These are phyloP conservation scores for Sistotremastrum suecicum DNA, from an alignment of 768 basidiomycete species.

Conservation along the genomic window DNA sequence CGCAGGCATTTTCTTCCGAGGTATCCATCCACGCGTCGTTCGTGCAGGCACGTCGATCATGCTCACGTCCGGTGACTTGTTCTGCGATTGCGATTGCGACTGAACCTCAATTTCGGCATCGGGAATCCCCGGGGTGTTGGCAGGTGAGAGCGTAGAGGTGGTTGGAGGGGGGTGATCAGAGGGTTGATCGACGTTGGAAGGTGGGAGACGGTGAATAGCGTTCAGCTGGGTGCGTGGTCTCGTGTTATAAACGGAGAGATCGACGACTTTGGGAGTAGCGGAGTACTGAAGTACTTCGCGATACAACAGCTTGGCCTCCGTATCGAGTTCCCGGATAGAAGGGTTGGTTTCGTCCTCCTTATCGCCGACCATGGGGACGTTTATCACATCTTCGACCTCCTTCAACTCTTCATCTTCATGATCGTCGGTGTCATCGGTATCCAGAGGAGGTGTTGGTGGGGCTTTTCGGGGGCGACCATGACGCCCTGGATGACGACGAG, in stretches of 20 bases:
- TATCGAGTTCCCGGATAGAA: slow-evolving; percentile 53
- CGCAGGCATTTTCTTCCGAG: slow-evolving; percentile 66
- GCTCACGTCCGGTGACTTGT: too few relatives aligned
- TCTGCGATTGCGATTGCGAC: too few relatives aligned
- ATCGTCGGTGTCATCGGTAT: slow-evolving; percentile 56
- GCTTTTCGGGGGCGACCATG: slow-evolving; percentile 11
- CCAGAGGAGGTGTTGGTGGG: slow-evolving; percentile 50
- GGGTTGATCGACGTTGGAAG: too few relatives aligned
- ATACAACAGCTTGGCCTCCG: slow-evolving; percentile 76
- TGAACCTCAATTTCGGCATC: too few relatives aligned
- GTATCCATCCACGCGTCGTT: slow-evolving; percentile 52
- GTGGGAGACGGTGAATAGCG: slow-evolving; percentile 9
- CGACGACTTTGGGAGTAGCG: slow-evolving; percentile 72
- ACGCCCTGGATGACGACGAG: slow-evolving; percentile 8
- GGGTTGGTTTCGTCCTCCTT: slow-evolving; percentile 23
- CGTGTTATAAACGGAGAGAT: slow-evolving; percentile 39
- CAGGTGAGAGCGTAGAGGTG: slow-evolving; percentile 27
- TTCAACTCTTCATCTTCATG: slow-evolving; percentile 1
- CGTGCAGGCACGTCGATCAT: too few relatives aligned
- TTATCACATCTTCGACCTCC: neutral
- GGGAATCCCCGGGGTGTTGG: slow-evolving; percentile 20
- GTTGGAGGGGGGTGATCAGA: too few relatives aligned
- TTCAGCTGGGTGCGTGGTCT: slow-evolving; percentile 21
- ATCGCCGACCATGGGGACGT: slow-evolving; percentile 2
- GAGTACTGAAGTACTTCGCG: slow-evolving; percentile 83